Conservation (phyloP, 2,329 filamentous ascomycete genomes). For the Orbilia oligospora region DNA sequence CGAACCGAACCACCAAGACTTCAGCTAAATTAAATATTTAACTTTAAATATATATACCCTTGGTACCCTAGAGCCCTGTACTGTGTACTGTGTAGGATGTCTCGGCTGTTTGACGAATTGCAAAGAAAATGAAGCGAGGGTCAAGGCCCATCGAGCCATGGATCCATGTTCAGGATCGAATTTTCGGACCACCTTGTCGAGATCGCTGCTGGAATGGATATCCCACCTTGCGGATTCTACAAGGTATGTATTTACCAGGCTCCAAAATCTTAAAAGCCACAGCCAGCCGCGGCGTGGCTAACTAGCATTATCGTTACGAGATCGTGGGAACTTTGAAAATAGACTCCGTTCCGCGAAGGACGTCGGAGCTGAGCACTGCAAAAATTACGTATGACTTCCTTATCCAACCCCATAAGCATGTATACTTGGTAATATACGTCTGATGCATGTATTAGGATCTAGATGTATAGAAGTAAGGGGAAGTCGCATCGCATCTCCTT, state of each 20-base stretch:
- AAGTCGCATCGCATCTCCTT: not conserved
- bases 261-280: not conserved
- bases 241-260: too few relatives aligned
- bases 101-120: slow-evolving; percentile 15
- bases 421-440: not conserved
- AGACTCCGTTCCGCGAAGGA: slow-evolving; percentile 40
- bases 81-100: not conserved
- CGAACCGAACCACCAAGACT: not conserved
- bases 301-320: slow-evolving; percentile 5
- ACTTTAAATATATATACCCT: slow-evolving; percentile 4
- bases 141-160: not conserved
- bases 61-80: too few relatives aligned
- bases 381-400: slow-evolving; percentile 28
- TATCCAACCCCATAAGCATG: not conserved
- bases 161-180: slow-evolving; percentile 8
- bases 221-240: too few relatives aligned
- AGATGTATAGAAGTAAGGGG: not conserved
- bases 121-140: not conserved
- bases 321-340: not conserved
- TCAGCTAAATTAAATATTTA: slow-evolving; percentile 2
- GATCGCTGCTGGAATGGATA: not conserved
- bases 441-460: slow-evolving; percentile 3
- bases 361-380: slow-evolving; percentile 21
- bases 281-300: not conserved
- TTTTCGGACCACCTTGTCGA: not conserved